These are phyloP conservation scores for Torulaspora indica DNA, from an alignment of 805 yeast species.

Conservation along the genomic window DNA sequence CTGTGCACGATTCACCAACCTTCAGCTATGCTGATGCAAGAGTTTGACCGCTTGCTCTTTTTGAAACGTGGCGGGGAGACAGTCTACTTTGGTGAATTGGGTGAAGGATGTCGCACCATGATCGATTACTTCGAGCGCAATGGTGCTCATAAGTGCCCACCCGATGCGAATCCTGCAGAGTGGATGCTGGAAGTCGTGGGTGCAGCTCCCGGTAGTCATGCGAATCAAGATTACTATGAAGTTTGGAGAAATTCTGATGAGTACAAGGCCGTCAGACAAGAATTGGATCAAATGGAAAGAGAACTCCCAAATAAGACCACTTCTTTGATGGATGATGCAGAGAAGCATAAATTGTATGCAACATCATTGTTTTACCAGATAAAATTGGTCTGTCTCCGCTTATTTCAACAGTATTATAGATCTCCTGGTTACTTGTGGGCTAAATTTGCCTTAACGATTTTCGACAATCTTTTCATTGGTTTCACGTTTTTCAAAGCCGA, in stretches of 20 bases:
- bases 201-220: slow-evolving; percentile 76
- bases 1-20: slow-evolving; percentile 82
- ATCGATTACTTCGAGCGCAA: slow-evolving; percentile 61
- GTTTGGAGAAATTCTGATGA: slow-evolving; percentile 74
- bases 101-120: slow-evolving; percentile 52
- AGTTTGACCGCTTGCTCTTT: slow-evolving; percentile 70
- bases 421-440: slow-evolving; percentile 59
- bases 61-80: slow-evolving; percentile 68
- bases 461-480: slow-evolving; percentile 63
- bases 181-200: slow-evolving; percentile 89
- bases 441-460: slow-evolving; percentile 49
- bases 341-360: slow-evolving; percentile 40
- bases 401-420: slow-evolving; percentile 64
- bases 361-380: slow-evolving; percentile 42
- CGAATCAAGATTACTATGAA: slow-evolving; percentile 65
- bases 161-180: slow-evolving; percentile 75
- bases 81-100: slow-evolving; percentile 68
- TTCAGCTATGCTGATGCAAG: slow-evolving; percentile 70
- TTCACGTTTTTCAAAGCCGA: slow-evolving; percentile 69
- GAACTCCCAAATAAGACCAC: slow-evolving; percentile 44
- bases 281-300: slow-evolving; percentile 58
- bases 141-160: slow-evolving; percentile 65
- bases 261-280: slow-evolving; percentile 51
- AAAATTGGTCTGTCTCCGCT: slow-evolving; percentile 47
- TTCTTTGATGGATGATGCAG: slow-evolving; percentile 33